Evolutionary conservation across 805 yeast species (phyloP).

Genomic region (Blastobotrys attinorum): DNA sequence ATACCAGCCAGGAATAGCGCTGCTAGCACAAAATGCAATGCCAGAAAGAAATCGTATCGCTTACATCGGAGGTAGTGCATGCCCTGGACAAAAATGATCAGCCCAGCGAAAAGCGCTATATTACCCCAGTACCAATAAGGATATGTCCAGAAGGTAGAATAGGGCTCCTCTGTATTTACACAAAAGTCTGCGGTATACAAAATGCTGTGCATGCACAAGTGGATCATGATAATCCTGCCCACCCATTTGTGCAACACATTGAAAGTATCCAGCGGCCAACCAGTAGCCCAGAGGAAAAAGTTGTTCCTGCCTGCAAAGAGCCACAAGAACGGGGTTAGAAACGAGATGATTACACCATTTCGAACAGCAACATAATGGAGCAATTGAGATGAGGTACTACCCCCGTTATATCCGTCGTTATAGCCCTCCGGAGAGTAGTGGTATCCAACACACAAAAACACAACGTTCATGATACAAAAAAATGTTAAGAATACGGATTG

Average conservation of each 20-base stretch:
- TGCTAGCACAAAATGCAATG: constrained; percentile 48
- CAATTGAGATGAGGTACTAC: neutral
- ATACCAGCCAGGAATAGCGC: constrained; percentile 45
- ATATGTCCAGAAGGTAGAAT: constrained; percentile 21
- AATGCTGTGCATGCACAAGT: constrained; percentile 46
- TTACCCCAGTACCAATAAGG: constrained; percentile 30
- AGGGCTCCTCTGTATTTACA: constrained; percentile 22
- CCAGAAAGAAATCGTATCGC: constrained; percentile 50
- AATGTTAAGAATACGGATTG: constrained; percentile 28
- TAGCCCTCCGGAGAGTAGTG: constrained; percentile 11
- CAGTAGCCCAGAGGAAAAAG: constrained; percentile 52
- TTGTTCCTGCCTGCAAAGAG: constrained; percentile 67
- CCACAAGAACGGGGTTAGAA: constrained; percentile 36
- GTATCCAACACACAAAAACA: constrained; percentile 20
- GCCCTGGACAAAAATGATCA: constrained; percentile 42
- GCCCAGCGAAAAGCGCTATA: constrained; percentile 35
- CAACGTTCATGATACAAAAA: constrained; percentile 26
- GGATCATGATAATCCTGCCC: constrained; percentile 41
- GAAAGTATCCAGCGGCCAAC: constrained; percentile 56
- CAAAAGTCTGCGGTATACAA: constrained; percentile 40
- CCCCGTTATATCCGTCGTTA: neutral
- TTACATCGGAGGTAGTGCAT: constrained; percentile 41
- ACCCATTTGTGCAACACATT: constrained; percentile 53
- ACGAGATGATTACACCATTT: constrained; percentile 38
- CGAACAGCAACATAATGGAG: constrained; percentile 34